Evolutionary conservation across 495 filamentous ascomycete species (phyloP).

Genomic region (Gamarada debralockiae): DNA sequence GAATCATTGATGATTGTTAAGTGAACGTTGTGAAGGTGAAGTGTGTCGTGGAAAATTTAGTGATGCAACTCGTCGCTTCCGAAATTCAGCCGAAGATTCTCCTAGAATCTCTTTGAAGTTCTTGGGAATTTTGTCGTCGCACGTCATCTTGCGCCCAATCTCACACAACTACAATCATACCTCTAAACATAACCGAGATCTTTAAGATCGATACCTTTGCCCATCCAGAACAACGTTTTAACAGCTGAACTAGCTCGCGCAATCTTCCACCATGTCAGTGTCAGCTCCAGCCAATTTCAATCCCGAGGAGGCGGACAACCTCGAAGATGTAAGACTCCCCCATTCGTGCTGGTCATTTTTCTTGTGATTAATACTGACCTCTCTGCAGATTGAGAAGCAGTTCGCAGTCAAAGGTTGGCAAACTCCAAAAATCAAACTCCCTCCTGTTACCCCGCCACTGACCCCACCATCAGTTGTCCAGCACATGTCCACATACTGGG

Average conservation of each 20-base stretch:
- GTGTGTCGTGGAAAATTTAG: neutral
- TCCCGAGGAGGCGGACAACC: conserved; percentile 68
- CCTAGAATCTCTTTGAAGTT: neutral
- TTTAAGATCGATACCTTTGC: neutral
- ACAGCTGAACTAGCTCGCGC: neutral
- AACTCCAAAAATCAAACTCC: neutral
- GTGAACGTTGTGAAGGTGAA: too few relatives aligned
- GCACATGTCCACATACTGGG: conserved; percentile 95
- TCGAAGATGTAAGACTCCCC: conserved; percentile 61
- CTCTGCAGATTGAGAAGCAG: conserved; percentile 92
- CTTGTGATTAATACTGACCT: neutral
- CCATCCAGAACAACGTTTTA: neutral
- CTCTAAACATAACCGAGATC: neutral
- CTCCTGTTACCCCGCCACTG: conserved; percentile 11
- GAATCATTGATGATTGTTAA: neutral
- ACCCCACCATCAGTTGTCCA: conserved; percentile 63
- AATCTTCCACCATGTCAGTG: conserved; percentile 19
- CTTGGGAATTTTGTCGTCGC: neutral
- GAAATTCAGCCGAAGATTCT: neutral
- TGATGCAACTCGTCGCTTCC: neutral
- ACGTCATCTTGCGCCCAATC: neutral
- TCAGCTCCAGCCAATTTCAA: conserved; percentile 46
- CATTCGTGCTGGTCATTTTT: neutral
- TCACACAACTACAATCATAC: neutral
- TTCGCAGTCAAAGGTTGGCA: conserved; percentile 89